Percentiles rank a stretch among this genome's conserved stretches.
Evolutionary conservation across 352 stramenopile genomes (phyloP).

Genomic region (Phytophthora pinifolia): DNA sequence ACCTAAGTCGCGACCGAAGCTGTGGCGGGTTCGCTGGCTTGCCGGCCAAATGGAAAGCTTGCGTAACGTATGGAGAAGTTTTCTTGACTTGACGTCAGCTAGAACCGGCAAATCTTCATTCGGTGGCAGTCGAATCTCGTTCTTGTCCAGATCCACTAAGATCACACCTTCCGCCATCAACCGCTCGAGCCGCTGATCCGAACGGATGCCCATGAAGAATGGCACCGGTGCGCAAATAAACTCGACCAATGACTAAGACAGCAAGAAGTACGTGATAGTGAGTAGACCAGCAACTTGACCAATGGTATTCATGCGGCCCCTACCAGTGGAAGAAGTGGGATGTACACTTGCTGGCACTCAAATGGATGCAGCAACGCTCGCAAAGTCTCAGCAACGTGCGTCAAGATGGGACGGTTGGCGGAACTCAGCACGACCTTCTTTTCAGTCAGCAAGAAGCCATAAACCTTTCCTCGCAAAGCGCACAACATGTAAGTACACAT

Average conservation of each 20-base stretch:
- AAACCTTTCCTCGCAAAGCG: slow-evolving; percentile 25
- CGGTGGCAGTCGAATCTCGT: slow-evolving; percentile 49
- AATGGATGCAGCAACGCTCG: slow-evolving; percentile 63
- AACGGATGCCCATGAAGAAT: slow-evolving; percentile 77
- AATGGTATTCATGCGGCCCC: not conserved
- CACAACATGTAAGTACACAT: too few relatives aligned
- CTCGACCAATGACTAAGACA: slow-evolving; percentile 54
- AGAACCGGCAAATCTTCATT: slow-evolving; percentile 50
- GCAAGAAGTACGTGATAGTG: not conserved
- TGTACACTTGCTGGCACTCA: slow-evolving; percentile 76
- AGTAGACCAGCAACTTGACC: not conserved
- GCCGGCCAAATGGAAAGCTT: slow-evolving; percentile 50
- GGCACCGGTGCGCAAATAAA: slow-evolving; percentile 74
- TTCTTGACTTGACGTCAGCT: slow-evolving; percentile 58
- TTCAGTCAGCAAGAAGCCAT: slow-evolving; percentile 61
- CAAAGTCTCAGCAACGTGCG: slow-evolving; percentile 63
- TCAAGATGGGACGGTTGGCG: slow-evolving; percentile 57
- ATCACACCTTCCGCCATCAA: slow-evolving; percentile 59
- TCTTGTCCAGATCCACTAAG: slow-evolving; percentile 70
- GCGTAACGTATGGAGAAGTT: slow-evolving; percentile 52
- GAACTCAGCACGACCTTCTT: slow-evolving; percentile 71
- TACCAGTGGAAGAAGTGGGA: slow-evolving; percentile 68
- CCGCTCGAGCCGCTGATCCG: slow-evolving; percentile 36
- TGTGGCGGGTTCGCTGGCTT: slow-evolving; percentile 31
- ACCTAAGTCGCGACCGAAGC: slow-evolving; percentile 14